Base-by-base conservation (phyloP, 352 stramenopile species). In the Globisporangium spinosum region DNA sequence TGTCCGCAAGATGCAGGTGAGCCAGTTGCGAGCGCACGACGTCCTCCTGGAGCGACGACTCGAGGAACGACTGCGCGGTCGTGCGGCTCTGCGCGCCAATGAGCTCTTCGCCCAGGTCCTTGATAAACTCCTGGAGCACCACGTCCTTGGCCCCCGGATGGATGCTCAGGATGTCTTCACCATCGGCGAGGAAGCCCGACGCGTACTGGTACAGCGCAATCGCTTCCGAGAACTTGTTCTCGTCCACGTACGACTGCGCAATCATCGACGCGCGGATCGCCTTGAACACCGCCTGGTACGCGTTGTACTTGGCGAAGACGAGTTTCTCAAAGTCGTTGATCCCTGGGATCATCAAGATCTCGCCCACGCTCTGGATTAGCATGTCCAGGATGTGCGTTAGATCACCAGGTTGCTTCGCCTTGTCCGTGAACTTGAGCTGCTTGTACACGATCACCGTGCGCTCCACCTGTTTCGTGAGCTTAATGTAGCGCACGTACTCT, bases 361-460 rank as follows among this genome's bases (percentile, higher is more conserved):
- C 85, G n/a, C 76, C 77, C 20, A 93, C 80, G 67, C 77, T 89
- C 75, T 93, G 87, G 53, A 95, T 77, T 1, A 95, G 68, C 87
- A 93, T 93, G 61, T 93, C 81, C 15, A 95, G 72, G 53, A 95
- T 86, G 73, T 95, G 87, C 25, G 77, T 89, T 23, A 95, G 65
- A 54, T 95, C 85, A 23, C 83, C 85, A 0, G 76, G 69, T 63
- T 87, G 77, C 29, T 79, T 70, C 1, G 75, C 70, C 59, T 80
- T 82, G 25, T 77, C 72, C 9, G 76, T 64, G 22, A 72, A 70
- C 54, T 87, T 85, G n/a, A 93, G 76, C 64, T 91, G 83, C 67
- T 80, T 80, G 66, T 89, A 89, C 51, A 95, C 76, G 1, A 60
- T 66, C 43, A 90, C 72, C 38, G 82, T 78, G 3, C 85, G 83